These are phyloP conservation scores for Kodamaea neixiangensis DNA, from an alignment of 805 yeast genomes.

Conservation along the genomic window DNA sequence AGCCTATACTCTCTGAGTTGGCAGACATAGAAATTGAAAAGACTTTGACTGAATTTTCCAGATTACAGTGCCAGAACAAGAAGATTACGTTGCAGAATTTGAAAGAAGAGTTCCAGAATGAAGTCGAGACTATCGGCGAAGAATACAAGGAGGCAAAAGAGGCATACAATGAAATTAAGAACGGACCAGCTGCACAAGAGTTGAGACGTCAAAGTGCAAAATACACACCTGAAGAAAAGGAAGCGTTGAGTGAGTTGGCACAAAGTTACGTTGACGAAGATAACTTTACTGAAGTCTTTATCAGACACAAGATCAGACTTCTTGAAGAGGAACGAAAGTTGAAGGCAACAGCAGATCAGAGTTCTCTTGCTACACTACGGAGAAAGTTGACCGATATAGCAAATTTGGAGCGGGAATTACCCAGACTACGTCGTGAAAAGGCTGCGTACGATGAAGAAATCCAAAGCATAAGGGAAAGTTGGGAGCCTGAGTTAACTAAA, in stretches of 20 bases:
- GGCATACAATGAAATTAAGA: conserved; percentile 40
- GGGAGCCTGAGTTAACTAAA: conserved; percentile 64
- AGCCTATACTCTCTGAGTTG: conserved; percentile 24
- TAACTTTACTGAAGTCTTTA: conserved; percentile 37
- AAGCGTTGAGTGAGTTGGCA: conserved; percentile 41
- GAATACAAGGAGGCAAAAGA: conserved; percentile 36
- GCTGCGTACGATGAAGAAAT: conserved; percentile 38
- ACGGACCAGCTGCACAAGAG: conserved; percentile 40
- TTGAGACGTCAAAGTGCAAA: conserved; percentile 35
- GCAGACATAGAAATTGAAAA: conserved; percentile 17
- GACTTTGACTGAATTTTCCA: conserved; percentile 16
- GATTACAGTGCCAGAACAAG: conserved; percentile 22
- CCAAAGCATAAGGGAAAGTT: conserved; percentile 36
- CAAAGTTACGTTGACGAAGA: conserved; percentile 32
- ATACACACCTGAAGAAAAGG: conserved; percentile 43
- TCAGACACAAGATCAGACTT: conserved; percentile 43
- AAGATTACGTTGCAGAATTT: conserved; percentile 25
- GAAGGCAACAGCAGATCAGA: conserved; percentile 38
- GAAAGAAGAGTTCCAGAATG: conserved; percentile 26
- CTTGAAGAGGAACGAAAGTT: conserved; percentile 49
- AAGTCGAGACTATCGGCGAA: conserved; percentile 25
- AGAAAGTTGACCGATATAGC: conserved; percentile 35
- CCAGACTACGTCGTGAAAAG: conserved; percentile 30
- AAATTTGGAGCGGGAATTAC: conserved; percentile 39
- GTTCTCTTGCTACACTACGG: conserved; percentile 42